Base-by-base conservation (phyloP, 257 asterid genomes). In the Euphrasia confusa region DNA sequence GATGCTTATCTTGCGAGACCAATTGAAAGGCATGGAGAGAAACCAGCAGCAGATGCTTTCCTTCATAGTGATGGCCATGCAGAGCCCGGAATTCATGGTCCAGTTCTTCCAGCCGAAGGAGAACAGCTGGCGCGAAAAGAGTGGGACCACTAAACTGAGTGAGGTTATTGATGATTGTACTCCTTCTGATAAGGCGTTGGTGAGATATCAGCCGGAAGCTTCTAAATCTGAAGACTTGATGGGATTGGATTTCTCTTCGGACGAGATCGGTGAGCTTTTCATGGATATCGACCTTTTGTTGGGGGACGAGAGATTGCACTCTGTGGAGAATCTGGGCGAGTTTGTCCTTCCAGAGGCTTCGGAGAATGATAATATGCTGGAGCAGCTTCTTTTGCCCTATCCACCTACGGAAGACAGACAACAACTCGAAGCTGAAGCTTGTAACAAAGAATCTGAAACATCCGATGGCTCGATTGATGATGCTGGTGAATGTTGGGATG, bases 21-120 rank as follows among this genome's bases (percentile, higher is more conserved):
- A 84, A 53, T 64, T 92, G 33, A 83, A 85, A 72, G 89, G 93
- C 4, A 80, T 83, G 88, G 99, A 92, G 78, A 89, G 82, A 71
- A 80, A 84, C 75, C 99, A 89, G 74, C 97, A 89, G 47, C 96
- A 92, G 65, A 83, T 89, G 99, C 95, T 92, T 39, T 89, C 97
- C 9, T 89, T 89, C 84, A 89, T 92, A n/a, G 99, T 84, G 61
- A 78, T 84, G 96, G 97, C 89, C 14, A 86, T 92, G 97, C 97
- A 92, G 73, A 89, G 74, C 75, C 91, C 99, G 1, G 89, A 82
- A 44, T 74, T 89, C 61, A 74, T 89, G 58, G 75, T 77, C 61
- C 90, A 89, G 74, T 83, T 89, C 64, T 68, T 92, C 75, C 95
- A 85, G 73, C 90, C 97, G 24, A 92, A 81, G 70, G 99, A 88